Evolutionary conservation across 2,329 filamentous ascomycete genomes (phyloP).

Genomic region (Trichoderma sp.): DNA sequence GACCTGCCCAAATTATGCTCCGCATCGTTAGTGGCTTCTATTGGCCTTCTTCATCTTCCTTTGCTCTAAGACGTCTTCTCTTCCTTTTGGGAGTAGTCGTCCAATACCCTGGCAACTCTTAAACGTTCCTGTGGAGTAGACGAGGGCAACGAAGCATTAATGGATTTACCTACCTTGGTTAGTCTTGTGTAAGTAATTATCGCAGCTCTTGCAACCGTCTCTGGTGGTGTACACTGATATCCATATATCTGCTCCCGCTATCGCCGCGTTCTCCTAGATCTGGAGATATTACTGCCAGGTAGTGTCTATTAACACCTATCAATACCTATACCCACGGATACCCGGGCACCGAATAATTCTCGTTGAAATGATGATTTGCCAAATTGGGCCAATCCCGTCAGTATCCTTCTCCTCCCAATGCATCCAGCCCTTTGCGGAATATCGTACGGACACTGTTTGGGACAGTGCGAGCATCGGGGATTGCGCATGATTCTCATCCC

Average conservation of each 20-base stretch:
- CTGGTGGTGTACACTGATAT: background rate
- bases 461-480: background rate
- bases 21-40: background rate
- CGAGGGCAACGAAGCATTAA: background rate
- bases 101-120: background rate
- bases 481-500: slow-evolving; percentile 7
- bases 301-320: background rate
- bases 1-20: background rate
- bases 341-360: background rate
- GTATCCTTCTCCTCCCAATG: background rate
- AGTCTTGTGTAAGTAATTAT: background rate
- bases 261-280: background rate
- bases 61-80: background rate
- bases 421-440: background rate
- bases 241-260: background rate
- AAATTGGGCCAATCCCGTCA: background rate
- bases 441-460: background rate
- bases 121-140: background rate
- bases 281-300: background rate
- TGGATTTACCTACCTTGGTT: background rate
- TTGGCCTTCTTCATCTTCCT: background rate
- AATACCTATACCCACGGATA: background rate
- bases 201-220: background rate
- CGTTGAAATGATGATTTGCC: background rate
- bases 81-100: background rate